Conservation (phyloP, 345 rosid species). For the Brassica incana region DNA sequence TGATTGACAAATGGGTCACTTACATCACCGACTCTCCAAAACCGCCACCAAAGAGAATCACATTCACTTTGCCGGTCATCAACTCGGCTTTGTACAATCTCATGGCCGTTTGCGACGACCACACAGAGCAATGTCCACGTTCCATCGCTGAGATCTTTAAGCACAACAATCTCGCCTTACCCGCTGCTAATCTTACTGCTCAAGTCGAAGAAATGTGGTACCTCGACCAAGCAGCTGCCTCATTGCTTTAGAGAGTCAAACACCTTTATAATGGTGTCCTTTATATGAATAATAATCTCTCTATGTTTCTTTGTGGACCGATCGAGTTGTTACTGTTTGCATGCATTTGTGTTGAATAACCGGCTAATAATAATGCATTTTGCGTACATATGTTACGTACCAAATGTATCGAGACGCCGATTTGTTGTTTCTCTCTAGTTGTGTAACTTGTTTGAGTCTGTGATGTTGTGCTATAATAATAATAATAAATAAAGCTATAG, state of each 20-base stretch:
- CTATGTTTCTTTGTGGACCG: neutral
- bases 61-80: constrained; percentile 79
- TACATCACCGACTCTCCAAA: constrained; percentile 74
- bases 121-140: constrained; percentile 45
- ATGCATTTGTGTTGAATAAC: constrained; percentile 15
- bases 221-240: constrained; percentile 78
- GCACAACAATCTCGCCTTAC: constrained; percentile 36
- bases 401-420: constrained; percentile 9
- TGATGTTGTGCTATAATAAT: neutral
- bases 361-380: constrained; percentile 4
- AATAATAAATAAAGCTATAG: neutral
- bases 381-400: neutral
- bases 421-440: neutral
- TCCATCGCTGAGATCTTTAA: constrained; percentile 54
- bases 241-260: constrained; percentile 45
- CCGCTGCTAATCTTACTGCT: constrained; percentile 63
- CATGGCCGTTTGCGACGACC: constrained; percentile 56
- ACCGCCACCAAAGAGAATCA: constrained; percentile 78
- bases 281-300: neutral
- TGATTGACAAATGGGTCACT: constrained; percentile 71
- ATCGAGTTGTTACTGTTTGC: constrained; percentile 2
- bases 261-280: neutral
- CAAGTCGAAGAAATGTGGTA: constrained; percentile 72
- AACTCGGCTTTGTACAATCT: constrained; percentile 70
- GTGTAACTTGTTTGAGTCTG: neutral